Conservation (phyloP, 2,329 filamentous ascomycete genomes). For the Pyricularia sp. region DNA sequence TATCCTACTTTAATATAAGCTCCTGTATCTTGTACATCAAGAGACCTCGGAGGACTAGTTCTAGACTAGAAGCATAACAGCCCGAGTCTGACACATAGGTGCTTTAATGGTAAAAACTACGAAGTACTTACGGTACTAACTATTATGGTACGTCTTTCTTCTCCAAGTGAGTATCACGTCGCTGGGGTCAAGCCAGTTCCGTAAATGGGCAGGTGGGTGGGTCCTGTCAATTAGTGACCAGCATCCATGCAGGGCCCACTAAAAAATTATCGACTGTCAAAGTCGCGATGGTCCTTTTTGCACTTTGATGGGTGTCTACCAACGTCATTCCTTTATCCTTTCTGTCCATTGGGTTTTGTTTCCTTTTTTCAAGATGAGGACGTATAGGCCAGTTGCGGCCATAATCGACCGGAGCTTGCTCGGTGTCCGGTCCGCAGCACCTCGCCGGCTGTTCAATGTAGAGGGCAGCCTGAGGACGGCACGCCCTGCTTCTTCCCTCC, state of each 20-base stretch:
- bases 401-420: slow-evolving; percentile 23
- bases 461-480: neutral
- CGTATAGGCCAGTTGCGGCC: slow-evolving; percentile 22
- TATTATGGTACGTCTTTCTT: too few species aligned
- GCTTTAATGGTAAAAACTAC: too few species aligned
- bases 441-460: slow-evolving; percentile 1
- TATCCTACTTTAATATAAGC: too few species aligned
- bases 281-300: neutral
- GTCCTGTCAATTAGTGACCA: neutral
- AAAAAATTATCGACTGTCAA: slow-evolving; percentile 9
- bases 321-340: neutral
- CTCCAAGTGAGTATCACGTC: neutral
- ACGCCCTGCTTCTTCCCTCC: slow-evolving; percentile 13
- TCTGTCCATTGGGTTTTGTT: slow-evolving; percentile 8
- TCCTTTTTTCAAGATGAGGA: slow-evolving; percentile 22
- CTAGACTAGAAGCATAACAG: too few species aligned
- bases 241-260: slow-evolving; percentile 5
- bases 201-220: neutral
- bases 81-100: too few species aligned
- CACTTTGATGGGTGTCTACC: neutral
- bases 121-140: too few species aligned
- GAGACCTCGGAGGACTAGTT: too few species aligned
- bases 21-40: too few species aligned
- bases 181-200: neutral
- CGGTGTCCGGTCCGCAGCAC: slow-evolving; percentile 8